A percentile compares a stretch with the other conserved stretches of the same genome.
Conservation (phyloP, 2,329 filamentous ascomycete genomes). For the Botrytis hyacinthi region DNA sequence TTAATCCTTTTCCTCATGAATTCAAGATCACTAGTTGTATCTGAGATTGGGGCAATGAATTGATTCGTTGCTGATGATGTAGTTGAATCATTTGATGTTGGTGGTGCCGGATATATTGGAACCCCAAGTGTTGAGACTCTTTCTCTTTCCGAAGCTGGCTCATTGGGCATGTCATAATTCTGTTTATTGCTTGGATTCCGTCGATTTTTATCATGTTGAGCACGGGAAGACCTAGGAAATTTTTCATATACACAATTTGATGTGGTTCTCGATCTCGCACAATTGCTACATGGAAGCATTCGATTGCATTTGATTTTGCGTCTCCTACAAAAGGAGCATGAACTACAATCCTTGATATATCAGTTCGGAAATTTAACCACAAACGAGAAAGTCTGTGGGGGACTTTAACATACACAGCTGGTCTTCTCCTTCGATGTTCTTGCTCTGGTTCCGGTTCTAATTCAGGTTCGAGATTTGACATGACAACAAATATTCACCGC, state of each 20-base stretch:
- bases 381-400: background rate
- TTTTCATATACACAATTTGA: slow-evolving; percentile 52
- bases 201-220: background rate
- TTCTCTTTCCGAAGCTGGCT: background rate
- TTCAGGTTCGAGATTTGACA: slow-evolving; percentile 23
- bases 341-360: slow-evolving; percentile 42
- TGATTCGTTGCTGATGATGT: background rate
- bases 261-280: slow-evolving; percentile 51
- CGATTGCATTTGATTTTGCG: slow-evolving; percentile 63
- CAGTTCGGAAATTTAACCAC: slow-evolving; percentile 20
- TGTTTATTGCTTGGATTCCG: background rate
- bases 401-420: slow-evolving; percentile 43
- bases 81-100: background rate
- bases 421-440: slow-evolving; percentile 43
- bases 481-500: background rate
- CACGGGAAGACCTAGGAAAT: slow-evolving; percentile 27
- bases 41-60: background rate
- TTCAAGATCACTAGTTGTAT: background rate
- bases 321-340: slow-evolving; percentile 56
- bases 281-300: slow-evolving; percentile 57
- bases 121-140: background rate
- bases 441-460: slow-evolving; percentile 34
- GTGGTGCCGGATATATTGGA: background rate
- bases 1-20: background rate
- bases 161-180: background rate